Evolutionary conservation across 345 rosid species (phyloP), one percentile per base, ranked within the genome.

Genomic region (Salix udensis): DNA sequence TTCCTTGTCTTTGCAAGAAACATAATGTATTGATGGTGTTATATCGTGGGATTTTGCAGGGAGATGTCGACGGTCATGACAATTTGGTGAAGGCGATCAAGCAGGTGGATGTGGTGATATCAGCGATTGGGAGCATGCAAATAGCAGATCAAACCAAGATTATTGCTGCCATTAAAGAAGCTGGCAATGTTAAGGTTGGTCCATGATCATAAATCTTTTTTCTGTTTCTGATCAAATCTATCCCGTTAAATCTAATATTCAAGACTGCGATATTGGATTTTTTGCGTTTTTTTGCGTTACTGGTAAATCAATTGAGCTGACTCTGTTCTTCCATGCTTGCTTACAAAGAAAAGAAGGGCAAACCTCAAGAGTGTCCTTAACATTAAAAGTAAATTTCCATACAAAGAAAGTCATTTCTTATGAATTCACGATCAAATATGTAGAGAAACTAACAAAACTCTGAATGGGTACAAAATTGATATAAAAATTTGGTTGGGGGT

Each of bases 91-190:
- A 81, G 65, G 88, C 87, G 18, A 82, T 88, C 65, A 86, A 85
- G 83, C 84, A 87, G 36, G 88, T 84, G 15, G 91, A 88, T 78
- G 88, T 87, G 75, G 88, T 88, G 66, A 87, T 88, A 71, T 84
- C 89, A 2, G 74, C 88, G 3, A 75, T 87, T 39, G 88, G 87
- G 67, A 12, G 30, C 28, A 19, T 58, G 40, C 88, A 85, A 28
- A 30, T 85, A 9, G 61, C 65, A 5, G 88, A 85, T 78, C 91
- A 88, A 78, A 79, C 50, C 39, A 88, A 85, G 72, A 76, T 88
- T 62, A 69, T 88, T 50, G 74, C 82, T 23, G 87, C 91, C 50
- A 85, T 85, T 67, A 88, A 88, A 77, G 88, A 86, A 83, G 85
- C 86, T 72, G 89, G 89, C n/a, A 76, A 84, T 42, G 77, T 85